A percentile compares a stretch with the other conserved stretches of the same genome.
phyloP scores from a whole-genome alignment of 306 rosid species.

The Elaeagnus macrophylla region DNA sequence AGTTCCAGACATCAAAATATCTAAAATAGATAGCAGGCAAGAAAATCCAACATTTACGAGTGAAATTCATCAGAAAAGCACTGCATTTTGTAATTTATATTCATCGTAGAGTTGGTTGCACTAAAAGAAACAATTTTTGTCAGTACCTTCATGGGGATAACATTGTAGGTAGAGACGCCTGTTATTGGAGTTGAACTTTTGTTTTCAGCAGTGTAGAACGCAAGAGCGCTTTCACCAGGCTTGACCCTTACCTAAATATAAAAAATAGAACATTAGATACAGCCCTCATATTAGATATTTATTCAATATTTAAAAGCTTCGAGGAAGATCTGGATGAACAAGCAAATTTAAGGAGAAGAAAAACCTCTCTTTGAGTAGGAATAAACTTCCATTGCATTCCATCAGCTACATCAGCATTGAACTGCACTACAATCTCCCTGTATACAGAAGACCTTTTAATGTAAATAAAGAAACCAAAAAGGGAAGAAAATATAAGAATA shows the following conservation, averaged over 20 bases:
- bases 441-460: conserved; percentile 10
- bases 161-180: conserved; percentile 91
- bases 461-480: conserved; percentile 1
- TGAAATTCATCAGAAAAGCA: neutral
- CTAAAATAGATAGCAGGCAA: no score
- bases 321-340: neutral
- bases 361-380: conserved; percentile 94
- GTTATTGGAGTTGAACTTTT: conserved; percentile 77
- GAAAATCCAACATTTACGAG: neutral
- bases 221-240: conserved; percentile 98
- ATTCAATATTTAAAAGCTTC: no score
- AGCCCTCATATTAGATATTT: neutral
- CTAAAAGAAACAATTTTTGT: conserved; percentile 3
- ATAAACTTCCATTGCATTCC: conserved; percentile 94
- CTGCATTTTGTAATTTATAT: neutral
- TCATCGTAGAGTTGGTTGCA: neutral
- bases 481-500: neutral
- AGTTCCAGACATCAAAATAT: no score
- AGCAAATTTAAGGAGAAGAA: conserved; percentile 3
- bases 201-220: conserved; percentile 91
- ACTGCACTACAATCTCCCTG: conserved; percentile 96
- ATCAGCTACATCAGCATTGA: conserved; percentile 91
- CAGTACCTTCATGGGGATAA: conserved; percentile 87
- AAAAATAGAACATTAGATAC: conserved; percentile 18
- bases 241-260: conserved; percentile 62